Percentiles rank a stretch among this genome's conserved stretches.
Evolutionary conservation across 2,329 filamentous ascomycete genomes (phyloP).

Genomic region (Colletotrichum graminicola): DNA sequence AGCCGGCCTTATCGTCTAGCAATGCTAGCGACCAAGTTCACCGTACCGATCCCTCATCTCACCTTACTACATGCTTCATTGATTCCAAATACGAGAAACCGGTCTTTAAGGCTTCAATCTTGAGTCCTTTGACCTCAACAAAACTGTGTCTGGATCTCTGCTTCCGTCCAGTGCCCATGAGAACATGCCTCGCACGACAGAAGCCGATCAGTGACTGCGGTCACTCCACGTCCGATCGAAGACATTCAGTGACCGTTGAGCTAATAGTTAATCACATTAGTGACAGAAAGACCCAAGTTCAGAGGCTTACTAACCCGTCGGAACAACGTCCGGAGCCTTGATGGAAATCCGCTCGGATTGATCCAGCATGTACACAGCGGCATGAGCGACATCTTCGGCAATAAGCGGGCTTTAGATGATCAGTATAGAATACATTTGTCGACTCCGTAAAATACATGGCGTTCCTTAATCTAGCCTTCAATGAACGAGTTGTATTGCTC

Average conservation of each 20-base stretch:
- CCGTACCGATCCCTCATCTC: too few species aligned
- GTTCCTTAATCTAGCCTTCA: conserved; percentile 53
- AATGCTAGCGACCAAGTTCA: too few species aligned
- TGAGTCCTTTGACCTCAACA: rapidly evolving
- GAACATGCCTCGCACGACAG: background rate
- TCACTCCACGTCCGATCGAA: conserved; percentile 50
- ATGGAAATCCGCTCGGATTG: conserved; percentile 52
- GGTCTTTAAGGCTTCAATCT: too few species aligned
- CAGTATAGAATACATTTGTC: background rate
- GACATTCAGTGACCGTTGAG: conserved; percentile 49
- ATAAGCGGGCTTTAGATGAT: background rate
- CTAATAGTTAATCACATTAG: background rate
- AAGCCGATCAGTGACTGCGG: conserved; percentile 2
- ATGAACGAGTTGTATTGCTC: conserved; percentile 58
- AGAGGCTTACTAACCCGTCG: conserved; percentile 46
- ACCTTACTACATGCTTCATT: too few species aligned
- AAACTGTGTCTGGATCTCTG: rapidly evolving
- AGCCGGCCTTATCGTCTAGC: too few species aligned
- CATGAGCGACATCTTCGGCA: conserved; percentile 57
- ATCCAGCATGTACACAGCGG: conserved; percentile 57
- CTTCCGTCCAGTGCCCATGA: background rate
- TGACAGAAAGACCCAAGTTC: too few species aligned
- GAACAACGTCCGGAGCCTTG: conserved; percentile 61
- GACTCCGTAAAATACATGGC: background rate
- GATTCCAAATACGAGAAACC: too few species aligned